These are phyloP conservation scores for Ustulina deusta DNA, from an alignment of 2,329 filamentous ascomycete species.

Conservation along the genomic window DNA sequence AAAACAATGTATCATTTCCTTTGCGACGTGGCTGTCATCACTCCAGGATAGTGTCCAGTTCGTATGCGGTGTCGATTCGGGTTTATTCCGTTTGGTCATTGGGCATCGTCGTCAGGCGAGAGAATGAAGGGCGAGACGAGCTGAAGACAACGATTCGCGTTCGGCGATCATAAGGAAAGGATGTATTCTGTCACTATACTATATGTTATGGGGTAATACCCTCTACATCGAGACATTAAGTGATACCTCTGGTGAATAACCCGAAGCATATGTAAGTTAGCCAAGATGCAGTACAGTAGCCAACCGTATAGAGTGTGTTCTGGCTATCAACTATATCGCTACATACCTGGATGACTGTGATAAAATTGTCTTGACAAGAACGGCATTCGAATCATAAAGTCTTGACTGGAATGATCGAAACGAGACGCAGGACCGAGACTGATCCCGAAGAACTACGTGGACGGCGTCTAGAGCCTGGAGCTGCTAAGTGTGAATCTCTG, in stretches of 20 bases:
- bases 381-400: neutral
- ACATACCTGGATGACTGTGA: neutral
- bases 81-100: neutral
- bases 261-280: neutral
- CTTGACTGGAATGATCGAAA: neutral
- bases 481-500: neutral
- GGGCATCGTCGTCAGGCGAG: neutral
- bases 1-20: neutral
- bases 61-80: neutral
- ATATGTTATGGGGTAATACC: neutral
- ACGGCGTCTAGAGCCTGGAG: neutral
- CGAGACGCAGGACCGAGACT: slow-evolving; percentile 2
- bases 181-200: neutral
- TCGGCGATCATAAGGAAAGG: neutral
- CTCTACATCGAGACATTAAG: neutral
- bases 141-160: neutral
- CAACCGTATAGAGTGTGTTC: neutral
- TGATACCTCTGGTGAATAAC: neutral
- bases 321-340: neutral
- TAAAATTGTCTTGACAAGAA: neutral
- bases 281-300: neutral
- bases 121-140: neutral
- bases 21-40: slow-evolving; percentile 8
- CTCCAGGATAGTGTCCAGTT: neutral
- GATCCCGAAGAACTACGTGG: slow-evolving; percentile 2